phyloP scores from a whole-genome alignment of 176 grass and related monocot genomes.

The Musa troglodytarum region DNA sequence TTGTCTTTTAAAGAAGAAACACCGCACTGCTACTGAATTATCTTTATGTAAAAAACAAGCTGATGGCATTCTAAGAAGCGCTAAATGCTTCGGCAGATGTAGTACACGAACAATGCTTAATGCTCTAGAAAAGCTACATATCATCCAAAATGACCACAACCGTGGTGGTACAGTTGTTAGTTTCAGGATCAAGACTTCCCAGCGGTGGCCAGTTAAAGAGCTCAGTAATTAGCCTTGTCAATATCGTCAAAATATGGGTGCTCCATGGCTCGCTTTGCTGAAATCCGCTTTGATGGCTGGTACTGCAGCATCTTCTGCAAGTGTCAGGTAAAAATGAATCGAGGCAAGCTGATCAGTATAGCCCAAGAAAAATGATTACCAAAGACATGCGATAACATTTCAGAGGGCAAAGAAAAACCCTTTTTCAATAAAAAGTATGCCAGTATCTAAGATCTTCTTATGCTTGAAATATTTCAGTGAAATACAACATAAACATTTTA shows the following conservation, averaged over 20 bases:
- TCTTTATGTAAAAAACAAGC: too few relatives aligned
- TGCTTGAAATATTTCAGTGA: not conserved
- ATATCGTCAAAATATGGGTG: conserved; percentile 64
- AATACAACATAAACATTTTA: not conserved
- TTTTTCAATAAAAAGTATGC: too few relatives aligned
- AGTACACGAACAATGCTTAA: not conserved
- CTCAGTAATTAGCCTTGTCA: conserved; percentile 54
- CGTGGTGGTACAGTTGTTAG: not conserved
- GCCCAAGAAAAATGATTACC: too few relatives aligned
- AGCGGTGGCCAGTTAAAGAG: not conserved
- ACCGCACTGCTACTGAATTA: too few relatives aligned
- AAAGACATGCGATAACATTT: too few relatives aligned
- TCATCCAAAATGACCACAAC: not conserved
- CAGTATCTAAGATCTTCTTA: too few relatives aligned
- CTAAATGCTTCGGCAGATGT: too few relatives aligned
- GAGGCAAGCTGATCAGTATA: too few relatives aligned
- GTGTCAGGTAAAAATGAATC: not conserved
- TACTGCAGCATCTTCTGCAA: conserved; percentile 82
- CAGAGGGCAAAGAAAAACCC: too few relatives aligned
- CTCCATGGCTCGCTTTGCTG: conserved; percentile 64
- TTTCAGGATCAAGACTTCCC: not conserved
- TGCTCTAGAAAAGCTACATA: not conserved
- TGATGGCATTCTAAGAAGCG: too few relatives aligned
- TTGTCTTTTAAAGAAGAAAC: too few relatives aligned
- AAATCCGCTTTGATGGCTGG: conserved; percentile 59